phyloP scores from a whole-genome alignment of 306 rosid species.

The Argentina anserina region DNA sequence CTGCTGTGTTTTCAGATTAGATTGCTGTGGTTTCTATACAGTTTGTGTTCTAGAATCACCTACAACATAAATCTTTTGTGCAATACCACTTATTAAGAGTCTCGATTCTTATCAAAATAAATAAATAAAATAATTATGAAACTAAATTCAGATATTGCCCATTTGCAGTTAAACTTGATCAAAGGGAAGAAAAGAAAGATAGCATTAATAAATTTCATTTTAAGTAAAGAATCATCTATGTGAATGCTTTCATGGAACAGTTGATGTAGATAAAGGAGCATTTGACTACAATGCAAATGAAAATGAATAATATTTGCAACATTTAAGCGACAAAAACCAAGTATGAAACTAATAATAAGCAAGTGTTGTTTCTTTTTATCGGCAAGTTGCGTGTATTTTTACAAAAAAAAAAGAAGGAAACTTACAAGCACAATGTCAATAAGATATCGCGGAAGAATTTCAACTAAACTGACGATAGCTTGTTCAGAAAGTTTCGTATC shows the following conservation, averaged over 20 bases:
- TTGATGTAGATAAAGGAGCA: not conserved
- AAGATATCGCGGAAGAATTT: constrained; percentile 52
- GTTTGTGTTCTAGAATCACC: not conserved
- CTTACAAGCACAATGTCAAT: constrained; percentile 57
- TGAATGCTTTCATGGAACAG: not conserved
- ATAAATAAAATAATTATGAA: not conserved
- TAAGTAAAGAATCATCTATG: not conserved
- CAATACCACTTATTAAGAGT: not conserved
- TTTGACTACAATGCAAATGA: not conserved
- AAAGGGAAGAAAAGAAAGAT: not conserved
- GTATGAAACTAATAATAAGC: not conserved
- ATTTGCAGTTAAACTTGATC: not conserved
- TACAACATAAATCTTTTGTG: not conserved
- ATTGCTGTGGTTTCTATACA: not conserved
- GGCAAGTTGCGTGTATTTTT: not conserved
- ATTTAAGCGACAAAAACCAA: not conserved
- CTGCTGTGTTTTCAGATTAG: not conserved
- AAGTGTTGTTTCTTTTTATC: not conserved
- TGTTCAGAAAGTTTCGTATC: constrained; percentile 52
- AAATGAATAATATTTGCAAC: not conserved
- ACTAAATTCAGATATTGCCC: not conserved
- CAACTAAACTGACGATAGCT: constrained; percentile 45
- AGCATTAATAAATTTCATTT: not conserved
- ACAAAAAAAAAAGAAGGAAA: constrained; percentile 18
- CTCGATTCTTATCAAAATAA: not conserved